Evolutionary conservation across 441 rosid genomes (phyloP).

Genomic region (Corymbia citriodora): DNA sequence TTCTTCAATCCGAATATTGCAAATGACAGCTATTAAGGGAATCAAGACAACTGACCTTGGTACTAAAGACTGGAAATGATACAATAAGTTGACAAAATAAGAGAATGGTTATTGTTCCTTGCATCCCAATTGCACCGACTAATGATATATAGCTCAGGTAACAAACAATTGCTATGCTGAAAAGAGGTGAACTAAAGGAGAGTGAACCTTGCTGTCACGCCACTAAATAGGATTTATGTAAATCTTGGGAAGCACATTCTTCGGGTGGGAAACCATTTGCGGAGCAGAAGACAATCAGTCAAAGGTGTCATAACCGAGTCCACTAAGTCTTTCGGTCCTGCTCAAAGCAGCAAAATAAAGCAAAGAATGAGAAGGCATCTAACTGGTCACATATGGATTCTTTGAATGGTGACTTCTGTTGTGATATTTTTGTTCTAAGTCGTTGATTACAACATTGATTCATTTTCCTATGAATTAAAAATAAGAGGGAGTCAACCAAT

Average conservation of each 20-base stretch:
- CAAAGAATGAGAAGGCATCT: neutral
- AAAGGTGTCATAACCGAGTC: slow-evolving; percentile 49
- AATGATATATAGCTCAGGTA: neutral
- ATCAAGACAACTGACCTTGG: neutral
- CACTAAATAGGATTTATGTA: neutral
- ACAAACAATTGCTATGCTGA: neutral
- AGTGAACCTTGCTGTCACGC: neutral
- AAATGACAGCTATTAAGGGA: neutral
- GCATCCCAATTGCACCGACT: neutral
- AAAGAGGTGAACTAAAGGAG: neutral
- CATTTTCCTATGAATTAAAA: neutral
- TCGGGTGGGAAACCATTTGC: neutral
- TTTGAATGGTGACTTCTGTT: neutral
- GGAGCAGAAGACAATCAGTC: neutral
- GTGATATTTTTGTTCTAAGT: neutral
- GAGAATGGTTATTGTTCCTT: neutral
- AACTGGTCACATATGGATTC: neutral
- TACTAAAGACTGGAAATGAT: neutral
- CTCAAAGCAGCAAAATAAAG: neutral
- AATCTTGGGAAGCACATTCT: neutral
- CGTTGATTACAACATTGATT: neutral
- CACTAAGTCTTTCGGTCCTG: slow-evolving; percentile 64
- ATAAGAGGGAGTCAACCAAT: neutral
- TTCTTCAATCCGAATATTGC: neutral
- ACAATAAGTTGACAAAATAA: neutral